Percentiles rank a stretch among this genome's conserved stretches.
These are phyloP conservation scores for Lycium barbarum DNA, from an alignment of 257 asterid species.

Conservation along the genomic window DNA sequence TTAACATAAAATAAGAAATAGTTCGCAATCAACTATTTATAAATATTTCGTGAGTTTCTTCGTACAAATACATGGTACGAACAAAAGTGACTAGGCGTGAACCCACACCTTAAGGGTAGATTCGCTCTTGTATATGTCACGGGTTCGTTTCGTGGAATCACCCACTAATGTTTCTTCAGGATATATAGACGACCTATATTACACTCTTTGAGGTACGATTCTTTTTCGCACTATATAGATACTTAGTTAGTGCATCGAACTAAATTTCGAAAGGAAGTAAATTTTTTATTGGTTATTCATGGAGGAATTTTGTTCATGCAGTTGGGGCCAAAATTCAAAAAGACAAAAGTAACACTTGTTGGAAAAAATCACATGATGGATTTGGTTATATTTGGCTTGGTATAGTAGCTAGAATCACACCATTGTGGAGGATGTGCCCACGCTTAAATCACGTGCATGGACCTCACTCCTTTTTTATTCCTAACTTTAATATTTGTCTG, in stretches of 20 bases:
- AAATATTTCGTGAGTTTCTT: no score
- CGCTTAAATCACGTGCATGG: slow-evolving; percentile 69
- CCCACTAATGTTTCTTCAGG: no score
- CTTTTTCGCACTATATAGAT: no score
- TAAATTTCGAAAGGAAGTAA: not conserved
- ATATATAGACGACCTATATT: no score
- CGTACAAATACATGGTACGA: no score
- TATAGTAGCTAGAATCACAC: slow-evolving; percentile 1
- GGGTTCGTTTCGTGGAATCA: not conserved
- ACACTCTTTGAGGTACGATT: no score
- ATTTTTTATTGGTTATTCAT: not conserved
- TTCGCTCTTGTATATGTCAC: no score
- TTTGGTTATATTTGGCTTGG: slow-evolving; percentile 29
- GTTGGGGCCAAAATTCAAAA: not conserved
- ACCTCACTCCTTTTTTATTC: slow-evolving; percentile 39
- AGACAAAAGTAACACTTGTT: not conserved
- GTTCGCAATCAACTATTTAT: no score
- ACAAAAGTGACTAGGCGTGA: no score
- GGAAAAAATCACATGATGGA: slow-evolving; percentile 24
- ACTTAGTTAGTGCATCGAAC: not conserved
- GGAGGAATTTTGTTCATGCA: not conserved
- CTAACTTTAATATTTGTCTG: slow-evolving; percentile 53
- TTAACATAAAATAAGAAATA: no score
- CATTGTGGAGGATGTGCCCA: slow-evolving; percentile 39
- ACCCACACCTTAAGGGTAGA: no score